Evolutionary conservation across 2,329 filamentous ascomycete genomes (phyloP).

Genomic region (Fusarium camptoceras): DNA sequence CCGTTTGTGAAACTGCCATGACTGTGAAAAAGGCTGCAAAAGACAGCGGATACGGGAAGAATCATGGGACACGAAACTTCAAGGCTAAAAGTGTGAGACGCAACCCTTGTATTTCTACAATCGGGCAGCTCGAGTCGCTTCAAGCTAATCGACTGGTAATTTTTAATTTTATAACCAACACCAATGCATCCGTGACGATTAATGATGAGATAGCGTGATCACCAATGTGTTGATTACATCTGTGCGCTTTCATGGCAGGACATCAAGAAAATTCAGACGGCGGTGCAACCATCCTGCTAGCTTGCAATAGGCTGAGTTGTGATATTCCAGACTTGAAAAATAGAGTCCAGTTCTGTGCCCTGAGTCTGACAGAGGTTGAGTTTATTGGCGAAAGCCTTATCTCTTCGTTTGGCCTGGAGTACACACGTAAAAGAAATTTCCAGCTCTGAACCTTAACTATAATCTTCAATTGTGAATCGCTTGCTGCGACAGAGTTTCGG

Average conservation of each 20-base stretch:
- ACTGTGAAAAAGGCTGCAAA: no score
- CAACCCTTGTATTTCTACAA: no score
- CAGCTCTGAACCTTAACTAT: neutral
- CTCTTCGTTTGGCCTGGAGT: neutral
- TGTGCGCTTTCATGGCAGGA: neutral
- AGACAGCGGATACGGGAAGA: no score
- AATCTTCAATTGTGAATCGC: neutral
- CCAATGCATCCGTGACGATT: no score
- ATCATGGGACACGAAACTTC: no score
- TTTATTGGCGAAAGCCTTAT: neutral
- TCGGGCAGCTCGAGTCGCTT: no score
- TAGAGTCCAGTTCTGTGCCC: rapidly evolving
- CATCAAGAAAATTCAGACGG: neutral
- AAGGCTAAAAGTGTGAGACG: no score
- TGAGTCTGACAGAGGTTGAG: no score
- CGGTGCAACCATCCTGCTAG: no score
- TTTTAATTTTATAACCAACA: no score
- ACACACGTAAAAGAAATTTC: neutral
- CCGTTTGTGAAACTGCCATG: no score
- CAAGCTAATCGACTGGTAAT: no score
- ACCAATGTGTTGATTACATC: neutral
- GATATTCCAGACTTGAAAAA: neutral
- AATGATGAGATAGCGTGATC: neutral
- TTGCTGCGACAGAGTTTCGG: neutral
- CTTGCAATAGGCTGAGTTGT: neutral